Evolutionary conservation across 2,329 filamentous ascomycete genomes (phyloP).

Genomic region (Lachnellula occidentalis): DNA sequence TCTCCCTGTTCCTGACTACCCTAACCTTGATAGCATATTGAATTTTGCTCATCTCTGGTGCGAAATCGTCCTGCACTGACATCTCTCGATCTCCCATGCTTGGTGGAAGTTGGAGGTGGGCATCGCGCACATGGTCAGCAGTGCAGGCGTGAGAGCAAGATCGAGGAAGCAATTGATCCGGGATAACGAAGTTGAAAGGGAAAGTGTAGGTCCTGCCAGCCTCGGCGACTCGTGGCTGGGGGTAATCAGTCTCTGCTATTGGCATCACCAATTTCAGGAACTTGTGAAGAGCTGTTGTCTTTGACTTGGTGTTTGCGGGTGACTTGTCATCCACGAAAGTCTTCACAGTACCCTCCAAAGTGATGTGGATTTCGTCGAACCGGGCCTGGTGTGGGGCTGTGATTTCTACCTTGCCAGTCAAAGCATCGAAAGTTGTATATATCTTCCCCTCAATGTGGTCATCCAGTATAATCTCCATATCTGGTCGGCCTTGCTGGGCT

Average conservation of each 20-base stretch:
- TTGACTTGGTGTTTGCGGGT: constrained; percentile 17
- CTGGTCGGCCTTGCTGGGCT: constrained; percentile 14
- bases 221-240: constrained; percentile 26
- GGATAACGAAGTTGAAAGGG: constrained; percentile 31
- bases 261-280: constrained; percentile 32
- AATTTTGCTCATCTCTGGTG: constrained; percentile 28
- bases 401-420: constrained; percentile 26
- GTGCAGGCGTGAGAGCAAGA: constrained; percentile 23
- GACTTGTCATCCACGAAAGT: constrained; percentile 29
- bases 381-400: constrained; percentile 24
- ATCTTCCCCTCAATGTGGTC: constrained; percentile 23
- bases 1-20: constrained; percentile 22
- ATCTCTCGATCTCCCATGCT: constrained; percentile 26
- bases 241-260: constrained; percentile 25
- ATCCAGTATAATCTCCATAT: constrained; percentile 27
- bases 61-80: constrained; percentile 23
- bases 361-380: constrained; percentile 30
- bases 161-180: constrained; percentile 27
- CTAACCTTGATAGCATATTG: constrained; percentile 26
- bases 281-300: constrained; percentile 26
- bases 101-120: constrained; percentile 29
- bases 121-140: constrained; percentile 26
- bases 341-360: constrained; percentile 25
- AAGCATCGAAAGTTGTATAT: constrained; percentile 28
- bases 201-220: constrained; percentile 28